Base-by-base conservation (phyloP, 768 basidiomycete species). In the Hebeloma cylindrosporum region DNA sequence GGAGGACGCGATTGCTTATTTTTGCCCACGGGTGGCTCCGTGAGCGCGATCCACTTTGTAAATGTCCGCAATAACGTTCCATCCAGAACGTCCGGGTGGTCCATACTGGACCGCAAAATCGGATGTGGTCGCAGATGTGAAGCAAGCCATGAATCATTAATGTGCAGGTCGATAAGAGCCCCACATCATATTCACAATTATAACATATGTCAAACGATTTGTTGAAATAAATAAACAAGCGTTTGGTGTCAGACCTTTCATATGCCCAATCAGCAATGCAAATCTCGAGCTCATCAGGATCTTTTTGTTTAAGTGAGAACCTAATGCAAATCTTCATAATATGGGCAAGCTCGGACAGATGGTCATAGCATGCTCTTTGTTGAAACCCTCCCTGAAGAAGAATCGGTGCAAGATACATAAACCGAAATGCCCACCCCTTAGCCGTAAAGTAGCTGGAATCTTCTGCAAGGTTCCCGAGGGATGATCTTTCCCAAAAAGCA, bases 251-350 rank as follows among this genome's bases (percentile, higher is more conserved):
- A 14, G 40, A 70, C 68, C 33, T 38, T 53, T 75, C 70, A 45
- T 62, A 74, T 2, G 70, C 68, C 71, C 69, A 73, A 0, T 44
- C 4, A 6, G 51, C 42, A 36, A 72, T 66, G 0, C 54, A 53
- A 5, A 7, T 6, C 9, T 62, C 44, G 0, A 70, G 38, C 0
- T 41, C 23, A 2, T 59, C 43, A 18, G 71, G 43, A 14, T 69
- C 54, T 0, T 18, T 33, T 3, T 27, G 10, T 0, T 53, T 58
- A 2, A 67, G 32, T 13, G 55, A 43, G 22, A 63, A 69, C 26
- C 60, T 45, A 0, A 72, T 50, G 49, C 66, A 67, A 0, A 45
- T 39, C 28, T 61, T 58, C 45, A 73, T 56, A 14, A 73, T 59
- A 0, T 50, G 16, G 17, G 60, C 58, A 20, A 74, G 60, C 1